phyloP scores from a whole-genome alignment of 73 alveolate genomes.

The Tetrahymena borealis region DNA sequence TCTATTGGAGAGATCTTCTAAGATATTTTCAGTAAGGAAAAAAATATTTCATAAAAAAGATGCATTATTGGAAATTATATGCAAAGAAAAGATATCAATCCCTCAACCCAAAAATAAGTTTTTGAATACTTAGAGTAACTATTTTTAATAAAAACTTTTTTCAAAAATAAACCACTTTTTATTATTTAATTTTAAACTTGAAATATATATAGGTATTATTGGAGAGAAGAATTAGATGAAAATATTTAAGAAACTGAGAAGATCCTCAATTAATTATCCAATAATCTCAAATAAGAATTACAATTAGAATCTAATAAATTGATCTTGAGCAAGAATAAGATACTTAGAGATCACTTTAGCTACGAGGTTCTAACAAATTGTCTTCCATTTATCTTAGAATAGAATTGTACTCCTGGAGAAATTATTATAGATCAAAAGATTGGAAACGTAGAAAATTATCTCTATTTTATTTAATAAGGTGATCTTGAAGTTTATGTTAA shows the following conservation, averaged over 20 bases:
- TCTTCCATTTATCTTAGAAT: neutral
- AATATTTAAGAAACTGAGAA: constrained; percentile 12
- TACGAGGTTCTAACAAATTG: neutral
- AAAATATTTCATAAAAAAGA: constrained; percentile 7
- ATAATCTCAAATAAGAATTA: constrained; percentile 22
- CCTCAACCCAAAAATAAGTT: neutral
- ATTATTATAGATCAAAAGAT: neutral
- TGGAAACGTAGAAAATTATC: neutral
- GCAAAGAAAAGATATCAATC: constrained; percentile 20
- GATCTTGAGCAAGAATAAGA: neutral
- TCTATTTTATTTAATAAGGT: neutral
- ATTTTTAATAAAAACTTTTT: neutral
- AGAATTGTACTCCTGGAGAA: neutral
- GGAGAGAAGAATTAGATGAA: constrained; percentile 14
- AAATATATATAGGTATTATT: neutral
- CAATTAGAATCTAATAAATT: constrained; percentile 9
- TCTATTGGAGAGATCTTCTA: constrained; percentile 7
- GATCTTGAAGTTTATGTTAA: neutral
- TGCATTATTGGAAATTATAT: constrained; percentile 14
- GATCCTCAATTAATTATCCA: neutral
- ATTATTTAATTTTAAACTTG: neutral
- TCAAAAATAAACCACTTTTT: neutral
- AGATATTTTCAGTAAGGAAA: neutral
- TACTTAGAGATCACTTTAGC: neutral
- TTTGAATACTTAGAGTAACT: constrained; percentile 16